Evolutionary conservation across 2,329 filamentous ascomycete genomes (phyloP).

Genomic region (Chaetomiaceae sp.): DNA sequence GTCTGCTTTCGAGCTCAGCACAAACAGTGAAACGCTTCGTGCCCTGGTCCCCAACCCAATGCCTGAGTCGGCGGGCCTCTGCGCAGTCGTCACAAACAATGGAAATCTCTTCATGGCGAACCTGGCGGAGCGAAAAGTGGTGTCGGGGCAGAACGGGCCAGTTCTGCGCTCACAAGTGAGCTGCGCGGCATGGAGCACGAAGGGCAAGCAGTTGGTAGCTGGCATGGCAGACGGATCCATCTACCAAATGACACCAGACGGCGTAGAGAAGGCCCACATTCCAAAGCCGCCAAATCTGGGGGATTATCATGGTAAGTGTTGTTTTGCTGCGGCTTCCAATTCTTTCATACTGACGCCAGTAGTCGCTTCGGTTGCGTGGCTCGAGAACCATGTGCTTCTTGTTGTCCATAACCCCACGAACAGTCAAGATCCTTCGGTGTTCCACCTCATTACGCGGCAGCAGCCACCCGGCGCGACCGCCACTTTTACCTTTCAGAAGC

Average conservation of each 20-base stretch:
- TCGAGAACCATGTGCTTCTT: constrained; percentile 82
- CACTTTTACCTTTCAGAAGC: constrained; percentile 67
- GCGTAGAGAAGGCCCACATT: constrained; percentile 70
- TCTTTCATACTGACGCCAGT: neutral
- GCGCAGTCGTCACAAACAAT: constrained; percentile 73
- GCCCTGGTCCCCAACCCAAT: constrained; percentile 77
- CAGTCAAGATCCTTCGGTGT: constrained; percentile 61
- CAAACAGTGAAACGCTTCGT: constrained; percentile 69
- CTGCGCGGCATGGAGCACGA: constrained; percentile 85
- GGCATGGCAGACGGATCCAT: constrained; percentile 77
- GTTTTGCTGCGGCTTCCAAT: neutral
- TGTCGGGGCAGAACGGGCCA: constrained; percentile 54
- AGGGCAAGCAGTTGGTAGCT: constrained; percentile 87
- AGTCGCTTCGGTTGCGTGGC: constrained; percentile 78
- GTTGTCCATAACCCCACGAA: constrained; percentile 68
- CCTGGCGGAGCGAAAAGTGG: constrained; percentile 60
- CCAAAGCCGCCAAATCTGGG: constrained; percentile 67
- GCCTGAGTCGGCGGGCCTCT: constrained; percentile 64
- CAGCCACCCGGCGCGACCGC: constrained; percentile 41
- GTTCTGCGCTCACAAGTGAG: constrained; percentile 71
- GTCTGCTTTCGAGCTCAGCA: constrained; percentile 69
- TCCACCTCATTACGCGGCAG: constrained; percentile 72
- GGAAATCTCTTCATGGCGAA: constrained; percentile 84
- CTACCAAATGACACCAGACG: constrained; percentile 78
- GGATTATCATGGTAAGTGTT: constrained; percentile 61